Evolutionary conservation across 371 early-diverging fungal genomes (phyloP).

Genomic region (Batkoa obscura): DNA sequence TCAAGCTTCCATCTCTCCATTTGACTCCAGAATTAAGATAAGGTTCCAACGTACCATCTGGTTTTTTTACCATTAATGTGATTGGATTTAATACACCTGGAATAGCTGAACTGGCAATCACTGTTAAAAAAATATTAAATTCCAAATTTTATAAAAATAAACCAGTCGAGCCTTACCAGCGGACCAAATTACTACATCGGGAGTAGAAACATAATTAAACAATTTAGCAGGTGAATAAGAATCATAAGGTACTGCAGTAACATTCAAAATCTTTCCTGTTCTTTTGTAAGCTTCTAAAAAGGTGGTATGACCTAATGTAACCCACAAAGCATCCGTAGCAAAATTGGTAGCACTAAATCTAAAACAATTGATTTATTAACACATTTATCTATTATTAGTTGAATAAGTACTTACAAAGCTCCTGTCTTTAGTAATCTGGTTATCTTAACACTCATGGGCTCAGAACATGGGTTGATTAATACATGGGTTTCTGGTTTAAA

Average conservation of each 20-base stretch:
- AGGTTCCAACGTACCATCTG: conserved; percentile 40
- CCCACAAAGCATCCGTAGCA: conserved; percentile 43
- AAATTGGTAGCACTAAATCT: conserved; percentile 54
- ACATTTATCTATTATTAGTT: too few species aligned
- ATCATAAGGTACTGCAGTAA: conserved; percentile 61
- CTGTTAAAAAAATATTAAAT: not conserved
- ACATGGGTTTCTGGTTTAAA: conserved; percentile 34
- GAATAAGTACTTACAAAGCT: too few species aligned
- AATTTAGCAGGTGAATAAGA: conserved; percentile 57
- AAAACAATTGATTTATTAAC: not conserved
- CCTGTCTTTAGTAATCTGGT: not conserved
- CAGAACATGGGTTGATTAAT: conserved; percentile 36
- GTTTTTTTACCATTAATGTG: conserved; percentile 53
- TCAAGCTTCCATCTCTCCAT: conserved; percentile 79
- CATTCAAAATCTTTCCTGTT: conserved; percentile 74
- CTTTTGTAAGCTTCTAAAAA: conserved; percentile 75
- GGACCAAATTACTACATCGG: conserved; percentile 71
- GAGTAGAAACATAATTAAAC: conserved; percentile 75
- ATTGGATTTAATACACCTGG: conserved; percentile 64
- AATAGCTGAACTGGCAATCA: conserved; percentile 50
- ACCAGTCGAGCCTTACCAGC: conserved; percentile 18
- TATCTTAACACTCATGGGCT: conserved; percentile 15
- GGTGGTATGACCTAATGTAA: conserved; percentile 65
- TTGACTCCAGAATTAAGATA: conserved; percentile 48
- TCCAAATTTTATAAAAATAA: not conserved